Evolutionary conservation across 352 stramenopile genomes (phyloP), one percentile per base, ranked within the genome.

Genomic region (Globisporangium carolinianum): DNA sequence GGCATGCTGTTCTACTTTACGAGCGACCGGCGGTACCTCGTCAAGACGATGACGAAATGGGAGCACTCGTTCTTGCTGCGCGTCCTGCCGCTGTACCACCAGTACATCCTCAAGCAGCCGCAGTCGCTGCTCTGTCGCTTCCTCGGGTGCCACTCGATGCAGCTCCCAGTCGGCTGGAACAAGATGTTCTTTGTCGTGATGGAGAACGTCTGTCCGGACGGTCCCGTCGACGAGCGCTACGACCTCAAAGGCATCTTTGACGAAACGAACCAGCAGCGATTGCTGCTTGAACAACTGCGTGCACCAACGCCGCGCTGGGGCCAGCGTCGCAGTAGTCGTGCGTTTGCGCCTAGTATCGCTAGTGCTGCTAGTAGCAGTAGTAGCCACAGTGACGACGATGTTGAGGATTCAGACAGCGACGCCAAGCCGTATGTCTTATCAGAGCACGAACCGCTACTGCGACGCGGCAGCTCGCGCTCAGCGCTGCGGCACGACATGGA

Each of bases 101-200:
- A 91, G 70, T 95, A 95, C 60, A 76, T 95, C 49, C 64, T 91
- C 14, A 86, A 84, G 56, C 80, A 94, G 61, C 85, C 83, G 0
- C 83, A 88, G 57, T 87, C 80, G 49, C 70, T 94, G 10, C 69
- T 94, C 47, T 91, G 83, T 36, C 80, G 84, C 3, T 91, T 91
- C 51, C 68, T 94, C 8, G 84, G 84, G 35, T 94, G 84, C 38
- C 84, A 94, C 58, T 92, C 83, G 51, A 94, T 94, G 84, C 84
- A 94, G 60, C 72, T 94, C n/a, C 84, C 84, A 2, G 84, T 94
- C 0, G 84, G 84, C 5, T 94, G 84, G 84, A 92, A 94, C 73
- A 89, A 88, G 43, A 94, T 94, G 83, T 94, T 94, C 67, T 94
- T 94, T 60, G 69, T 94, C 38, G 84, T 92, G 42, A 94, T 94